A percentile compares a stretch with the other conserved stretches of the same genome.
These are phyloP conservation scores for Rubia balearica DNA, from an alignment of 305 asterid genomes.

Conservation along the genomic window DNA sequence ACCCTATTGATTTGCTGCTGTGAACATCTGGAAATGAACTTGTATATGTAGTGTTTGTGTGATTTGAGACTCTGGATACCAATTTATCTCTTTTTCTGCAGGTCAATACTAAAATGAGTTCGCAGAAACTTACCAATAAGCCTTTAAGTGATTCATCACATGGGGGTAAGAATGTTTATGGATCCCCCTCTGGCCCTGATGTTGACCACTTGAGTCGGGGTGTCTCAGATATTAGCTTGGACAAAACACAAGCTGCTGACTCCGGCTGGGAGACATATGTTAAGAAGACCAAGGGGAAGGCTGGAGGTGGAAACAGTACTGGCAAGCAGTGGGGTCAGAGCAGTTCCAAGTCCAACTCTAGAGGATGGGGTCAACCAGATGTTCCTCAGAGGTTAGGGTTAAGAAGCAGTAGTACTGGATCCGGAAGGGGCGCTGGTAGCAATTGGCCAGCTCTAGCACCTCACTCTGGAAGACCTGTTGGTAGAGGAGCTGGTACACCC, in stretches of 20 bases:
- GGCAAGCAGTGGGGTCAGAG: conserved; percentile 30
- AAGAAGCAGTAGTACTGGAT: conserved; percentile 32
- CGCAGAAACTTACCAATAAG: conserved; percentile 18
- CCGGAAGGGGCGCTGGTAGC: conserved; percentile 37
- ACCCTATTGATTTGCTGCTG: background rate
- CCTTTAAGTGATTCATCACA: too few species aligned
- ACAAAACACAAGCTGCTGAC: conserved; percentile 21
- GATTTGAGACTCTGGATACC: background rate
- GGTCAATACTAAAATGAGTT: conserved; percentile 39
- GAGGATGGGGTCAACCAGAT: conserved; percentile 55
- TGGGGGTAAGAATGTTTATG: conserved; percentile 19
- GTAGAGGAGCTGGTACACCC: conserved; percentile 33
- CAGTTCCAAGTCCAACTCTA: conserved; percentile 29
- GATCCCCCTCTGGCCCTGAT: conserved; percentile 21
- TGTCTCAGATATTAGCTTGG: conserved; percentile 34
- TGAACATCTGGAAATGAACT: background rate
- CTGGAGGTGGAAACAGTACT: conserved; percentile 21
- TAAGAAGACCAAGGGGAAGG: conserved; percentile 52
- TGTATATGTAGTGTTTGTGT: background rate
- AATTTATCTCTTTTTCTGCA: background rate
- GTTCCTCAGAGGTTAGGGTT: conserved; percentile 38
- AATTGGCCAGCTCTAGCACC: conserved; percentile 30
- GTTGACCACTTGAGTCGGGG: conserved; percentile 32
- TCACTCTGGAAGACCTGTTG: conserved; percentile 34
- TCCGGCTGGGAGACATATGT: conserved; percentile 76